phyloP scores from a whole-genome alignment of 805 yeast species.

The Nakazawaea molendinolei region DNA sequence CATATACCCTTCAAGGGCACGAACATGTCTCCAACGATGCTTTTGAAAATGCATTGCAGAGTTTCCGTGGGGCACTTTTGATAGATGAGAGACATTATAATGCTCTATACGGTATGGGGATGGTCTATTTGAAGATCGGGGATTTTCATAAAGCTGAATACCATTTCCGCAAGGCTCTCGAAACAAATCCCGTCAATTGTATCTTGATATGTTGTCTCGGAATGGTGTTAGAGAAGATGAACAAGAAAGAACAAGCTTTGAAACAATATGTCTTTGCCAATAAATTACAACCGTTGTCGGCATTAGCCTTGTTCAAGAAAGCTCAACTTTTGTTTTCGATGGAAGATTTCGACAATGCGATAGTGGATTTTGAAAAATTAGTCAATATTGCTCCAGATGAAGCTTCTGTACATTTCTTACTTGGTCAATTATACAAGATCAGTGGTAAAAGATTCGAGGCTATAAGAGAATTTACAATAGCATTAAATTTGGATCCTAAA shows the following conservation, averaged over 20 bases:
- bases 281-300: conserved; percentile 76
- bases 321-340: conserved; percentile 74
- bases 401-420: conserved; percentile 82
- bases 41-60: conserved; percentile 78
- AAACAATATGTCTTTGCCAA: conserved; percentile 79
- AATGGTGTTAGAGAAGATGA: conserved; percentile 78
- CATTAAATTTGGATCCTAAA: conserved; percentile 87
- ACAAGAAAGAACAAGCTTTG: conserved; percentile 64
- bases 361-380: conserved; percentile 66
- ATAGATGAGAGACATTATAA: conserved; percentile 82
- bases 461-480: conserved; percentile 77
- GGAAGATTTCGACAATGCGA: conserved; percentile 66
- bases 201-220: conserved; percentile 91
- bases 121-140: conserved; percentile 85
- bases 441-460: conserved; percentile 73
- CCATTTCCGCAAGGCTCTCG: conserved; percentile 81
- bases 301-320: conserved; percentile 81
- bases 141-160: conserved; percentile 77
- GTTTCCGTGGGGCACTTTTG: conserved; percentile 72
- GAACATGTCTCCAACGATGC: conserved; percentile 86
- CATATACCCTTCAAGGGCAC: conserved; percentile 90
- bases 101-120: conserved; percentile 93
- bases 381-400: conserved; percentile 85
- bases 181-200: conserved; percentile 85
- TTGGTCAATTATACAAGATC: conserved; percentile 81